Percentiles rank a stretch among this genome's conserved stretches.
Evolutionary conservation across 169 alveolate species (phyloP).

Genomic region (Eimeria praecox): DNA sequence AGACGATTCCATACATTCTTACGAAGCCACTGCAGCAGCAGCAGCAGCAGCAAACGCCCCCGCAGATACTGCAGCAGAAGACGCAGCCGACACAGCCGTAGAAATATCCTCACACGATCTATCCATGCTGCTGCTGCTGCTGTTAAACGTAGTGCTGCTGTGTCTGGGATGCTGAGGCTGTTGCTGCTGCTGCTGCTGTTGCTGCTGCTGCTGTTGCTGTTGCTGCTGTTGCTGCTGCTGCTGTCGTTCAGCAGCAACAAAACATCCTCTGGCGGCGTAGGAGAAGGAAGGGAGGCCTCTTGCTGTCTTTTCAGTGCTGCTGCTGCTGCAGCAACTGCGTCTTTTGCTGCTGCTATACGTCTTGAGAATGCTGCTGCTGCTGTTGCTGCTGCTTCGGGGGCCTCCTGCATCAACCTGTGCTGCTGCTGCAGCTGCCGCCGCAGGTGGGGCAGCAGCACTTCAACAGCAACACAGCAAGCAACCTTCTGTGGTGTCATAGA

Average conservation of each 20-base stretch:
- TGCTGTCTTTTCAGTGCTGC: background rate
- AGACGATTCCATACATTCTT: background rate
- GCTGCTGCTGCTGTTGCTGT: background rate
- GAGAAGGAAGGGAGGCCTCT: background rate
- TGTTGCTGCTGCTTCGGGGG: conserved; percentile 30
- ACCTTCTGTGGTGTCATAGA: background rate
- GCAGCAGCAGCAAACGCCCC: conserved; percentile 12
- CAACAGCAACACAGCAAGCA: conserved; percentile 45
- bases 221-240: background rate
- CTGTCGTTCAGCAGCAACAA: background rate
- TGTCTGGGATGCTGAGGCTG: background rate
- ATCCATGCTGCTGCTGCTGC: conserved; percentile 46
- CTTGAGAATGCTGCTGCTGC: background rate
- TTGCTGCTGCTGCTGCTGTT: conserved; percentile 56
- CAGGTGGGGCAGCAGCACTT: conserved; percentile 68
- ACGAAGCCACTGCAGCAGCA: background rate
- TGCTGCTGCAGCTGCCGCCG: conserved; percentile 52
- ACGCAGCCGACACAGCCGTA: background rate
- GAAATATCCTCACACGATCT: background rate
- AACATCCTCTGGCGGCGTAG: background rate
- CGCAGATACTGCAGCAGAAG: conserved; percentile 12
- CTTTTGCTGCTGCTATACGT: background rate
- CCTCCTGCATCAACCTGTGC: conserved; percentile 48
- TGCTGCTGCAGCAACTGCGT: conserved; percentile 27
- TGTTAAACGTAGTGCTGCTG: background rate